Conservation (phyloP, 179 eudicot genomes). For the Nepenthes alata region DNA sequence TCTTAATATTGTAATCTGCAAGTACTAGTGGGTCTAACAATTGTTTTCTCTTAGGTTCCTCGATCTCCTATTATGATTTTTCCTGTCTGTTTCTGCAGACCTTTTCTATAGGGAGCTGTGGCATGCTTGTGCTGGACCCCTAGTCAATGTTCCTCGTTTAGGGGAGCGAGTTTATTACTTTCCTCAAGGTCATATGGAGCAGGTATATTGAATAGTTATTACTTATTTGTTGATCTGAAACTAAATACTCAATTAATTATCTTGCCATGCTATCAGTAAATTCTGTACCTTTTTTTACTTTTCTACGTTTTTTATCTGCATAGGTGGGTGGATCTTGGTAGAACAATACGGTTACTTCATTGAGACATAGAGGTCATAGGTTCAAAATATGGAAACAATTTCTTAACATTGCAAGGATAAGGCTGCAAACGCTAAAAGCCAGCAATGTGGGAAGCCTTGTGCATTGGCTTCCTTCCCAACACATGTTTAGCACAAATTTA, state of each 20-base stretch:
- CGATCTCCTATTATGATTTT: background rate
- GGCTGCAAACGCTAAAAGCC: no score
- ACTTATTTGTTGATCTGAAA: background rate
- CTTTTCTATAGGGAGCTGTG: slow-evolving; percentile 76
- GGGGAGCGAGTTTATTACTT: slow-evolving; percentile 85
- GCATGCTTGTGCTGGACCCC: slow-evolving; percentile 97
- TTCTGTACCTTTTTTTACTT: no score
- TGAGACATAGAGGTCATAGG: no score
- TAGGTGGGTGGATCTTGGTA: no score
- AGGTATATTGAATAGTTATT: slow-evolving; percentile 32
- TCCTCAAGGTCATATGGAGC: slow-evolving; percentile 98
- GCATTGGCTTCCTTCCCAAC: background rate
- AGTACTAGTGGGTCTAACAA: background rate
- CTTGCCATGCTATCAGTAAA: background rate
- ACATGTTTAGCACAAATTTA: background rate
- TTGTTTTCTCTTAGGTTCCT: background rate
- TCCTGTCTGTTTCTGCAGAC: slow-evolving; percentile 18
- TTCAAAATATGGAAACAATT: no score
- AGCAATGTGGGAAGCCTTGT: no score
- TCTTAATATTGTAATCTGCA: background rate
- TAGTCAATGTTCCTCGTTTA: slow-evolving; percentile 68
- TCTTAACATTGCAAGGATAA: no score
- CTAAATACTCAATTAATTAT: background rate
- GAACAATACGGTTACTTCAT: no score
- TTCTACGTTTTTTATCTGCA: no score